Base-by-base conservation (phyloP, 495 filamentous ascomycete species). In the Penicillium daleae region DNA sequence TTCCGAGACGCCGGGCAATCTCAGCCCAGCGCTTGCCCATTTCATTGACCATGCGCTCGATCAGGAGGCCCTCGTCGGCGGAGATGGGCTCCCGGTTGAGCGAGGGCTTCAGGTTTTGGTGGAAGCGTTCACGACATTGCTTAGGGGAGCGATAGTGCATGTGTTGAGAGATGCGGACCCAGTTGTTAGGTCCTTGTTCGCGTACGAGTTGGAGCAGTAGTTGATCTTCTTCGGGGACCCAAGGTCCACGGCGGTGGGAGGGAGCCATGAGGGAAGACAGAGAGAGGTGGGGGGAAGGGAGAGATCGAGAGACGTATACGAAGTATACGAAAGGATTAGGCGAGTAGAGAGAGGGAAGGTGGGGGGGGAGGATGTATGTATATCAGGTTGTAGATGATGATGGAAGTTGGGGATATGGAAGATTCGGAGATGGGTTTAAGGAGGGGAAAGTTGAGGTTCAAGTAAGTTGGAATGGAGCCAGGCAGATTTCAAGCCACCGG, bases 21-120 rank as follows among this genome's bases (percentile, higher is more conserved):
- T 97, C 92, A 3, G 95, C 95, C 95, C 95, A 99, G 27, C 90
- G 83, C 78, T 92, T 96, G 51, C 95, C 95, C 81, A 91, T 89
- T 63, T 92, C 87, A 26, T 74, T 76, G 35, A 97, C 93, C 76
- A 95, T 80, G 50, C 84, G 80, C 76, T 96, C 91, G 72, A 99
- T 97, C 70, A 86, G 71, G 37, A 83, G 76, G 9, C 93, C 94
- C 76, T 99, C 95, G 59, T 97, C 93, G 2, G 90, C 83, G 37
- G 91, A 92, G 79, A 99, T 97, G 51, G 95, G 94, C 50, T 91
- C 88, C 61, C 95, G 93, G 78, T 95, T 96, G 48, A 99, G 81
- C 0, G 86, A 86, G 0, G 93, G 92, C 79, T 97, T 97, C 42
- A 99, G 83, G 71, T 97, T 97, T 73, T 99, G 95, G 67, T 97